Conservation (phyloP, 2,329 filamentous ascomycete species). For the Xylaria polymorpha region DNA sequence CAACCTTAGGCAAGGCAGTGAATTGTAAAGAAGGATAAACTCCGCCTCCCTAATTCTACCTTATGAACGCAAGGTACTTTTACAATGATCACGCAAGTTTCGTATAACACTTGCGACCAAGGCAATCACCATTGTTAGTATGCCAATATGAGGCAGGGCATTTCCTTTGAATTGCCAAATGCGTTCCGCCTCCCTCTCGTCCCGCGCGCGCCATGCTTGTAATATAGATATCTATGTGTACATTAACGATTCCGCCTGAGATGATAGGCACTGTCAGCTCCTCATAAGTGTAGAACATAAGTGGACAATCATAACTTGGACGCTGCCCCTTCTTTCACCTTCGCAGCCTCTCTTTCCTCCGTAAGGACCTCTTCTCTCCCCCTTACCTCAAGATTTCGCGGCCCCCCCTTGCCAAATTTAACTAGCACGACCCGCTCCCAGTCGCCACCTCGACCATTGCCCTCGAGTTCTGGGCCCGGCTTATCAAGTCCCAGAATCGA, state of each 20-base stretch:
- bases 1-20: neutral
- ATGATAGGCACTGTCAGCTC: neutral
- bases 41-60: constrained; percentile 4
- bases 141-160: neutral
- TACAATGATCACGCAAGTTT: neutral
- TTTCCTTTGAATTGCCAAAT: neutral
- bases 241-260: neutral
- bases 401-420: constrained; percentile 62
- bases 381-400: constrained; percentile 65
- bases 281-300: neutral
- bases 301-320: constrained; percentile 30
- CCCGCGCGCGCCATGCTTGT: too few relatives aligned
- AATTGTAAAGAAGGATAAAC: neutral
- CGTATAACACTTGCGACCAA: neutral
- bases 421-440: constrained; percentile 69
- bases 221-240: constrained; percentile 1
- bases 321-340: constrained; percentile 19
- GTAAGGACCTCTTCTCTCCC: constrained; percentile 61
- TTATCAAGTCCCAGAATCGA: constrained; percentile 67
- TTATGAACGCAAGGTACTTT: neutral
- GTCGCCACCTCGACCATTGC: constrained; percentile 64
- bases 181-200: too few relatives aligned
- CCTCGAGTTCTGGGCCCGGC: constrained; percentile 66
- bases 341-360: constrained; percentile 54
- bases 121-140: neutral